Base-by-base conservation (phyloP, 345 rosid genomes). In the Eucalyptus pauciflora region DNA sequence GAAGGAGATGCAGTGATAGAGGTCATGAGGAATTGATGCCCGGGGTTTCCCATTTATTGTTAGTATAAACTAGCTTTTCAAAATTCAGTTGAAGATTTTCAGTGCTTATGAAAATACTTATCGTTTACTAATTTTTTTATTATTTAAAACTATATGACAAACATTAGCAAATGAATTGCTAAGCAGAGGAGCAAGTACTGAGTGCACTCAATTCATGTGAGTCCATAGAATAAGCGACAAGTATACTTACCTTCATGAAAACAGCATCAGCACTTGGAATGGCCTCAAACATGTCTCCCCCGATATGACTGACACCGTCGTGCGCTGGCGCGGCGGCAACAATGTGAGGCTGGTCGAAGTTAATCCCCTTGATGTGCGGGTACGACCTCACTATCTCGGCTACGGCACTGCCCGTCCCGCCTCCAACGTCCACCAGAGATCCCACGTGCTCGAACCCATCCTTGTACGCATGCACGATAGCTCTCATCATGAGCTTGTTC, bases 301-400 rank as follows among this genome's bases (percentile, higher is more conserved):
- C 91, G 10, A 86, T 88, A 45, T 90, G 91, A 5, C 76, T 31
- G 17, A 91, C 88, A 8, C 92, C 89, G 1, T 51, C n/a, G 31
- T 37, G 17, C 67, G 5, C 12, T 25, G 91, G 90, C 4, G 90
- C 91, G 5, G 89, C 31, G 5, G 88, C 80, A 9, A 89, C 56
- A 10, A 91, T 90, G 46, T 89, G 90, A 5, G 91, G 92, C 76
- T 56, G 64, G 86, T 91, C 92, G 11, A 91, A 91, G 69, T 91
- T 91, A 24, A 88, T 88, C 22, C 88, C 92, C 83, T 51, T 41
- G 10, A 91, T 62, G 43, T 88, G 87, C 1, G 90, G 92, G n/a
- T 71, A 62, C 7, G 86, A 51, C 76, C 51, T 89, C 43, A 91
- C 90, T 13, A 89, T 88, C 91, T 58, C 86, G 9, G 60, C 86